Conservation (phyloP, 768 basidiomycete genomes). For the Tricholoma flavovirens region DNA sequence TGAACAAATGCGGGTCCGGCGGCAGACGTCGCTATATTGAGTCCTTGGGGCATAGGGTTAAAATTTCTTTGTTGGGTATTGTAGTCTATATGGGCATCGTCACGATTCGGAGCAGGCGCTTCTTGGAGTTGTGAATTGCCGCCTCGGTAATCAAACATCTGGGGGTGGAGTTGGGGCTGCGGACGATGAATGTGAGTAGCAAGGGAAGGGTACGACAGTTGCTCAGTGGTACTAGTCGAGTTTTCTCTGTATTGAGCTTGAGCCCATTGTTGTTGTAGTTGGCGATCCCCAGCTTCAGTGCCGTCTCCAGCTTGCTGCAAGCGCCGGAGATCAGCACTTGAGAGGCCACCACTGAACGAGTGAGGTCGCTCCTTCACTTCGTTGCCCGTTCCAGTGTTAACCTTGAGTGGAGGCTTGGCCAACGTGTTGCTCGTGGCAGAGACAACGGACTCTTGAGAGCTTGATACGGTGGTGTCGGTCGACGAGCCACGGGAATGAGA, state of each 20-base stretch:
- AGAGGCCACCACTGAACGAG: constrained; percentile 76
- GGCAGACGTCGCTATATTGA: constrained; percentile 25
- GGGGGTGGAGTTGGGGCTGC: constrained; percentile 38
- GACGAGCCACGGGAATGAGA: constrained; percentile 82
- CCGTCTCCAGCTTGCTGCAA: constrained; percentile 62
- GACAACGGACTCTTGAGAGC: constrained; percentile 49
- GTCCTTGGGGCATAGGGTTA: constrained; percentile 35
- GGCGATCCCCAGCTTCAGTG: constrained; percentile 30
- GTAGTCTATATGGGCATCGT: constrained; percentile 52
- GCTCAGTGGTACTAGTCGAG: constrained; percentile 32
- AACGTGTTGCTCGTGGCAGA: constrained; percentile 53
- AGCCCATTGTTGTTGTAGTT: constrained; percentile 40
- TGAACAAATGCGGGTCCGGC: constrained; percentile 43
- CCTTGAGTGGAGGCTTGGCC: constrained; percentile 49
- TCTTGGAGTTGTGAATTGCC: constrained; percentile 28
- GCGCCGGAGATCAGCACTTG: constrained; percentile 67
- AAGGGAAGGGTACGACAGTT: constrained; percentile 66
- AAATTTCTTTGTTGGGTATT: constrained; percentile 52
- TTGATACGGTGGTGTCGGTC: constrained; percentile 64
- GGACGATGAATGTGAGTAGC: constrained; percentile 49
- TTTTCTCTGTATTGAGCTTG: constrained; percentile 46
- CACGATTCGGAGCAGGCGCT: constrained; percentile 28
- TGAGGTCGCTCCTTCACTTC: constrained; percentile 76
- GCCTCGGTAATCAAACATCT: constrained; percentile 47
- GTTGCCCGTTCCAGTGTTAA: constrained; percentile 38